Base-by-base conservation (phyloP, 768 basidiomycete genomes). In the Crepidotus variabilis region DNA sequence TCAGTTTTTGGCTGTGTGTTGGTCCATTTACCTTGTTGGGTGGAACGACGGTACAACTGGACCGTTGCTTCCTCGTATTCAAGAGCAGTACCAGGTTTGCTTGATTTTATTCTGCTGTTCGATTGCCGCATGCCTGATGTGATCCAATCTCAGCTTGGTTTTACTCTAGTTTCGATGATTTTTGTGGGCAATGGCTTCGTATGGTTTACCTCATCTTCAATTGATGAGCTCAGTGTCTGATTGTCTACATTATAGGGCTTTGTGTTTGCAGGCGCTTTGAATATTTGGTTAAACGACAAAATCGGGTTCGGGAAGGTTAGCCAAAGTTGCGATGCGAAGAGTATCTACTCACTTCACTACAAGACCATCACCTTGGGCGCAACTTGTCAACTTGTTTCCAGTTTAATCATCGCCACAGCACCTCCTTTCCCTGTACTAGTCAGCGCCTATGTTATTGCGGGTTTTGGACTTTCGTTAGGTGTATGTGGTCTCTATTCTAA, bases 1-100 rank as follows among this genome's bases (percentile, higher is more conserved):
- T n/a, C 86, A 88, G 55, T 81, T 86, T 56, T 60, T 71, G 7
- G 68, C 84, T 2, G 67, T 85, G 32, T 88, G 84, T 60, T 83
- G 75, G 70, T 70, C 72, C 28, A 51, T 86, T 48, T 85, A 84
- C 58, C 67, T 88, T 2, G 77, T 77, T 16, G 91, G 91, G 8
- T 92, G 89, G 88, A 89, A 87, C 61, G 90, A 91, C 65, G 87
- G 84, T 7, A 79, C 85, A 0, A 81, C 82, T 8, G 91, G 91
- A 1, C 89, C 91, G 1, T 69, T 94, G 24, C 70, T 93, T 5
- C 91, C 89, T 1, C 76, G 83, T 16, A 85, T 93, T 48, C 89
- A 89, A 65, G 65, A 69, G 5, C 75, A 62, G 71, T 90, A 75
- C 59, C 61, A 52, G 70, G 80, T 64, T 81, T 80, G 64, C 52